Conservation (phyloP, 495 filamentous ascomycete genomes). For the Penicillium coffeae region DNA sequence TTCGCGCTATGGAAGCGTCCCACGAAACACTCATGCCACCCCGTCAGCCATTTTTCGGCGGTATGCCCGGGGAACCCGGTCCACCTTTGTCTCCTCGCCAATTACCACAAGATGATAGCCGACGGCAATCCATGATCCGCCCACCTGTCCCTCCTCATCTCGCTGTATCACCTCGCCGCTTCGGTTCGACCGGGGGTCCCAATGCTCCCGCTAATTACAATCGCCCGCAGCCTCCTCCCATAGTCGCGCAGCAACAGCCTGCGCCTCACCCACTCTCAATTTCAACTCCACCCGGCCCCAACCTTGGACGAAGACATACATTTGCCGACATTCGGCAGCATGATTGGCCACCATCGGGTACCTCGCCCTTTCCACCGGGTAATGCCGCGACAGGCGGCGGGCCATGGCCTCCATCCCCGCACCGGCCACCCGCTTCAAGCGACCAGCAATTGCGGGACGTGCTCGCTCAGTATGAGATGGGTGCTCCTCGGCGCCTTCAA, state of each 20-base stretch:
- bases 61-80: conserved; percentile 61
- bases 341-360: conserved; percentile 69
- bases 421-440: conserved; percentile 57
- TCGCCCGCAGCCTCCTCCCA: conserved; percentile 64
- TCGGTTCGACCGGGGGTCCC: conserved; percentile 75
- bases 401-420: conserved; percentile 87
- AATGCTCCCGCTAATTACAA: conserved; percentile 66
- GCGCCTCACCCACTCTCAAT: conserved; percentile 74
- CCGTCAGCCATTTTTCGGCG: conserved; percentile 72
- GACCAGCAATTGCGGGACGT: conserved; percentile 81
- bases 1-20: conserved; percentile 67
- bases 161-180: conserved; percentile 72
- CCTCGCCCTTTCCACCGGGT: conserved; percentile 59
- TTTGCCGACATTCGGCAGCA: conserved; percentile 92
- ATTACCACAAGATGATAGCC: conserved; percentile 77
- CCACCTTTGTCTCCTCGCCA: conserved; percentile 91
- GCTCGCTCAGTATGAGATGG: conserved; percentile 78
- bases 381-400: conserved; percentile 32
- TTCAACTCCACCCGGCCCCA: conserved; percentile 67
- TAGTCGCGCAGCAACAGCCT: conserved; percentile 59
- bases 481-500: conserved; percentile 51
- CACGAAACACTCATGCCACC: conserved; percentile 72
- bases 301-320: conserved; percentile 81
- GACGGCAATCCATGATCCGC: conserved; percentile 61
- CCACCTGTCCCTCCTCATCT: conserved; percentile 77